phyloP scores from a whole-genome alignment of 257 asterid species.

The Henckelia pumila region DNA sequence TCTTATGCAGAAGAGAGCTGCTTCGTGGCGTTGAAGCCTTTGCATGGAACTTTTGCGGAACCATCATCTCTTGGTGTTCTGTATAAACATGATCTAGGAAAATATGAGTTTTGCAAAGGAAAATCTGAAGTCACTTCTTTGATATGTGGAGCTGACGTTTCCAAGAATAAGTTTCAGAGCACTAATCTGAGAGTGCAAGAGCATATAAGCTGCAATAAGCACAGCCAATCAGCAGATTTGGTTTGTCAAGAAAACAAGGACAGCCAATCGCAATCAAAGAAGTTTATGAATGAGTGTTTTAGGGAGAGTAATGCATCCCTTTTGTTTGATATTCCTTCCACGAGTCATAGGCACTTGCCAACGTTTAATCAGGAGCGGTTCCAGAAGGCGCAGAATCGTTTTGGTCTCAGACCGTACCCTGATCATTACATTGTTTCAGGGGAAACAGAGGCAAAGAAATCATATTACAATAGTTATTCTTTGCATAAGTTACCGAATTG shows the following conservation, averaged over 20 bases:
- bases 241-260: constrained; percentile 25
- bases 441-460: constrained; percentile 24
- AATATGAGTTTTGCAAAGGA: constrained; percentile 3
- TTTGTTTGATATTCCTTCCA: constrained; percentile 29
- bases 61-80: constrained; percentile 35
- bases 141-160: constrained; percentile 19
- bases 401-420: constrained; percentile 15
- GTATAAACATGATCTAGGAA: constrained; percentile 22
- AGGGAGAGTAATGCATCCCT: constrained; percentile 23
- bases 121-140: constrained; percentile 2
- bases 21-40: constrained; percentile 29
- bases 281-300: constrained; percentile 21
- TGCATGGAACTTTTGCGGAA: constrained; percentile 27
- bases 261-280: constrained; percentile 21
- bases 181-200: constrained; percentile 25
- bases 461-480: constrained; percentile 26
- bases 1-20: constrained; percentile 28
- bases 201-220: constrained; percentile 27
- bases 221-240: constrained; percentile 24
- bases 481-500: constrained; percentile 32
- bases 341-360: constrained; percentile 18
- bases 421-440: constrained; percentile 24
- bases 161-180: constrained; percentile 30
- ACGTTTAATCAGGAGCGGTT: constrained; percentile 25
- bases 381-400: constrained; percentile 27